These are phyloP conservation scores for Oemleria cerasiformis DNA, from an alignment of 306 rosid genomes.

Conservation along the genomic window DNA sequence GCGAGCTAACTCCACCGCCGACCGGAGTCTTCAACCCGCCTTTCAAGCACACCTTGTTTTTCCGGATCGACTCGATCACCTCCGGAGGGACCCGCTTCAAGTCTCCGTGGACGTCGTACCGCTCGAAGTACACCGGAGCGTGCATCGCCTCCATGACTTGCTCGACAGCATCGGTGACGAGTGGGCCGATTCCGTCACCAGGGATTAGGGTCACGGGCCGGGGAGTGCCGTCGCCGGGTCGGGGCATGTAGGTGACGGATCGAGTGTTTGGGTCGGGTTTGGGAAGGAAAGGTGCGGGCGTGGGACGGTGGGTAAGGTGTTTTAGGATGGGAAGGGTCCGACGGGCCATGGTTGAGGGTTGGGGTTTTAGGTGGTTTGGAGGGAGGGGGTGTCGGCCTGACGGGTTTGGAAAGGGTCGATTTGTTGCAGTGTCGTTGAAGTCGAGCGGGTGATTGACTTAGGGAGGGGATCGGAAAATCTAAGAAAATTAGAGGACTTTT, in stretches of 20 bases:
- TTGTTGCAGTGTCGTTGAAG: background rate
- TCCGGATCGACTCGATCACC: conserved; percentile 72
- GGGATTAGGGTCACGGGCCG: conserved; percentile 78
- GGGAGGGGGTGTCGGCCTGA: background rate
- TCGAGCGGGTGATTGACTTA: background rate
- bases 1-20: conserved; percentile 88
- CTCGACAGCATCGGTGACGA: conserved; percentile 78
- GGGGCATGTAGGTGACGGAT: conserved; percentile 58
- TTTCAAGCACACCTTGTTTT: conserved; percentile 82
- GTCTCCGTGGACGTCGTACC: conserved; percentile 70
- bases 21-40: conserved; percentile 78
- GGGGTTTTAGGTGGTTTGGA: conserved; percentile 2
- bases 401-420: background rate
- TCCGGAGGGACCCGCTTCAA: conserved; percentile 65
- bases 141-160: conserved; percentile 95
- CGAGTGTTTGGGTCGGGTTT: conserved; percentile 30
- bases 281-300: conserved; percentile 6
- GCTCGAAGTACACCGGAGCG: conserved; percentile 82
- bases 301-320: conserved; percentile 23
- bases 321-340: conserved; percentile 33
- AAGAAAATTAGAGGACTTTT: conserved; percentile 6
- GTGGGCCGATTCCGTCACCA: conserved; percentile 87
- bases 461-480: conserved; percentile 1
- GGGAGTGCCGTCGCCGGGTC: conserved; percentile 77
- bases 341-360: conserved; percentile 27